Percentiles rank a stretch among this genome's conserved stretches.
These are phyloP conservation scores for Backusella morwellensis DNA, from an alignment of 192 early-diverging fungal genomes.

Conservation along the genomic window DNA sequence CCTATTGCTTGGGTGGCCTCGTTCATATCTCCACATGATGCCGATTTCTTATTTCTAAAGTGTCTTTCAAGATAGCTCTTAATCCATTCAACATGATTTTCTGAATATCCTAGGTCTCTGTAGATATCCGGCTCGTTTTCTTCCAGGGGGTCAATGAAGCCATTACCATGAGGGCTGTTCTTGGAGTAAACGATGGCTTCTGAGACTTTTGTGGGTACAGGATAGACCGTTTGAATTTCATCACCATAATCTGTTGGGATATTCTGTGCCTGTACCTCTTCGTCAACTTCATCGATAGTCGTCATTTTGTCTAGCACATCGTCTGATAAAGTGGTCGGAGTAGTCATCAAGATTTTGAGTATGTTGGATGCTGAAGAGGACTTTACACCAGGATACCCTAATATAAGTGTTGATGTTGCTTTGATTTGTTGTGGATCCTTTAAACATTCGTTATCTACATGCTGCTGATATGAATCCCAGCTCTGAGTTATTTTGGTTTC, in stretches of 20 bases:
- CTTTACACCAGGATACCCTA: not conserved
- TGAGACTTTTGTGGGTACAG: not conserved
- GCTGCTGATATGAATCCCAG: not conserved
- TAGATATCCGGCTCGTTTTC: not conserved
- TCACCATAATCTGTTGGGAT: not conserved
- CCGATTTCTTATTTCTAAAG: slow-evolving; percentile 1
- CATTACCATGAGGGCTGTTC: too few species aligned
- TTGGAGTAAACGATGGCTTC: not conserved
- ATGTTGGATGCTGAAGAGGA: not conserved
- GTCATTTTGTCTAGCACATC: not conserved
- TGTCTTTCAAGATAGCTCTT: slow-evolving; percentile 2
- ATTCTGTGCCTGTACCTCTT: not conserved
- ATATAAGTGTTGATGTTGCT: not conserved
- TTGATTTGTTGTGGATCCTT: not conserved
- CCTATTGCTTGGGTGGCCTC: not conserved
- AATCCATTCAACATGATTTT: slow-evolving; percentile 16
- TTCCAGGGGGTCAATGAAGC: not conserved
- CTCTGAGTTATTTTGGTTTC: not conserved
- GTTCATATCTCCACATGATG: not conserved
- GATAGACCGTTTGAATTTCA: not conserved
- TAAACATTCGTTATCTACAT: not conserved
- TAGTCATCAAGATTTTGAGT: not conserved
- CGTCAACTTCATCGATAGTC: not conserved
- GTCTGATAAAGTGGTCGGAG: not conserved
- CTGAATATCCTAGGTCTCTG: slow-evolving; percentile 12